A percentile compares a stretch with the other conserved stretches of the same genome.
Evolutionary conservation across 1,139 yeast species (phyloP).

Genomic region (Suzukiozyma palmioleophila): DNA sequence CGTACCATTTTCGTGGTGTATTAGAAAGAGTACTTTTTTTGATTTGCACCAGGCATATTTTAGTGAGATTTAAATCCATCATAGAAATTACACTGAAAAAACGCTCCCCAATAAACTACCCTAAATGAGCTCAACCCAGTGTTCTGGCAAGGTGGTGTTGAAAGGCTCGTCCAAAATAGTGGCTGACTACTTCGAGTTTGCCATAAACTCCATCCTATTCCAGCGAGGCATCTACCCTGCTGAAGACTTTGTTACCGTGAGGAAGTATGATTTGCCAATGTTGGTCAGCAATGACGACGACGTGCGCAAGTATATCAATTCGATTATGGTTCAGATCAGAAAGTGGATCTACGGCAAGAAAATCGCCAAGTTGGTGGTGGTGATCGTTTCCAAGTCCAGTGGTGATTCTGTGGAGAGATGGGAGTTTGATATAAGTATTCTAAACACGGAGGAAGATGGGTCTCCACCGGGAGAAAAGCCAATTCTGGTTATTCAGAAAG

Average conservation of each 20-base stretch:
- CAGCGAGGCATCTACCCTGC: conserved; percentile 90
- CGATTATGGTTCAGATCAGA: conserved; percentile 71
- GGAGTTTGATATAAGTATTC: conserved; percentile 68
- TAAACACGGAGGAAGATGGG: conserved; percentile 12
- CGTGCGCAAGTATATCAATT: conserved; percentile 62
- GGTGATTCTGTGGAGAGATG: conserved; percentile 77
- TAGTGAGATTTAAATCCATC: too few species aligned
- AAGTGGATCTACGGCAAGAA: conserved; percentile 76
- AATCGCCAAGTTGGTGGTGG: conserved; percentile 66
- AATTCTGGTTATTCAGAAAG: conserved; percentile 56
- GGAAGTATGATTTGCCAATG: conserved; percentile 77
- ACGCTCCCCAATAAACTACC: too few species aligned
- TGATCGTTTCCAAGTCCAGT: conserved; percentile 61
- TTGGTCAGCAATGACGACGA: conserved; percentile 75
- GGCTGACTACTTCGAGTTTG: conserved; percentile 80
- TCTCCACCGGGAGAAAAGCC: conserved; percentile 22
- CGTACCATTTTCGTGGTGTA: conserved; percentile 10
- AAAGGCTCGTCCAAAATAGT: conserved; percentile 77
- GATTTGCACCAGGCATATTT: too few species aligned
- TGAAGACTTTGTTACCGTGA: conserved; percentile 77
- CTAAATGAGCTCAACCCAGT: neutral
- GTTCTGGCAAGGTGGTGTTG: conserved; percentile 45
- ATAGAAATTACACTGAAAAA: too few species aligned
- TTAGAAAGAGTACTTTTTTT: neutral
- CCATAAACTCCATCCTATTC: conserved; percentile 75